phyloP scores from a whole-genome alignment of 225 moss, liverwort and hornwort species.

The Bryoerythrophyllum caledonicum region DNA sequence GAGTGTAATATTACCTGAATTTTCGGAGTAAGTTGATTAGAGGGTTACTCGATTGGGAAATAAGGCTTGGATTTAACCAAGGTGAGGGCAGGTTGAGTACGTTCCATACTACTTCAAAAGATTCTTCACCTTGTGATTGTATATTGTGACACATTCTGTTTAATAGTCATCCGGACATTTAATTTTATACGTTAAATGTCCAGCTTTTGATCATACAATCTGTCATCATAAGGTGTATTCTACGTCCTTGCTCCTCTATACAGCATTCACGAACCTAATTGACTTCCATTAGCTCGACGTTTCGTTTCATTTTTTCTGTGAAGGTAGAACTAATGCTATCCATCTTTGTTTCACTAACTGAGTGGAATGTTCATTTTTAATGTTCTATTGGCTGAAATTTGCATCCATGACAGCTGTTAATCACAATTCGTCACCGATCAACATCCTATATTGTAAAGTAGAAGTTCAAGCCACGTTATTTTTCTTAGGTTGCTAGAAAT shows the following conservation, averaged over 20 bases:
- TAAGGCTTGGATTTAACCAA: not conserved
- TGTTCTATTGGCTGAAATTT: too few relatives aligned
- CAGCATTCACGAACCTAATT: too few relatives aligned
- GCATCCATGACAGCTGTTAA: too few relatives aligned
- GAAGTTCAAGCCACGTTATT: too few relatives aligned
- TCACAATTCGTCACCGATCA: too few relatives aligned
- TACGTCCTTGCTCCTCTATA: not conserved
- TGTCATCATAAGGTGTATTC: not conserved
- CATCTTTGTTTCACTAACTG: too few relatives aligned
- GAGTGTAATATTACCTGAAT: constrained; percentile 34
- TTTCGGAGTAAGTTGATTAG: not conserved
- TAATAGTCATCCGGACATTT: not conserved
- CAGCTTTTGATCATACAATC: not conserved
- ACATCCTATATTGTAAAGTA: too few relatives aligned
- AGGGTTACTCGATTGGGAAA: constrained; percentile 1
- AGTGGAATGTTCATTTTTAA: too few relatives aligned
- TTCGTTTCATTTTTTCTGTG: too few relatives aligned
- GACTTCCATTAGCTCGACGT: too few relatives aligned
- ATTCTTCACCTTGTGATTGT: constrained; percentile 15
- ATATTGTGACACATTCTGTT: constrained; percentile 16
- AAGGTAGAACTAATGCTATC: too few relatives aligned
- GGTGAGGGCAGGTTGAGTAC: not conserved
- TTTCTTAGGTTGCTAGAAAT: too few relatives aligned
- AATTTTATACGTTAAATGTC: not conserved
- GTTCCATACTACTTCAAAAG: not conserved